Evolutionary conservation across 768 basidiomycete species (phyloP).

Genomic region (Termitomyces sp.): DNA sequence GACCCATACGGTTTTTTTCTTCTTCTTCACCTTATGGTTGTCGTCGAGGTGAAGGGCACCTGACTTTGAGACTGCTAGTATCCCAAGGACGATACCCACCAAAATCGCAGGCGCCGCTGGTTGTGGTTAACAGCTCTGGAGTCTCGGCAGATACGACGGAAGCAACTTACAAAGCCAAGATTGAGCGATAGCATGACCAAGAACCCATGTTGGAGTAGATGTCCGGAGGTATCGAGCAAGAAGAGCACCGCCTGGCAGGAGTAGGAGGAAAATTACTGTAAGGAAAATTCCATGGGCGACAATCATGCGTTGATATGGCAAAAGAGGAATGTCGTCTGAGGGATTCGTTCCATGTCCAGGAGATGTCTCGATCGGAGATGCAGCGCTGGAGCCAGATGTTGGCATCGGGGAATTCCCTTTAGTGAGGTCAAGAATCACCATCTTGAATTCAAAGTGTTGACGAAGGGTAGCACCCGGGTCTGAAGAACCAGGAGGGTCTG

Average conservation of each 20-base stretch:
- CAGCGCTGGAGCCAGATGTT: slow-evolving; percentile 15
- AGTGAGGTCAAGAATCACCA: slow-evolving; percentile 41
- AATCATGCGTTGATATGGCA: slow-evolving; percentile 42
- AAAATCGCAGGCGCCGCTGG: slow-evolving; percentile 40
- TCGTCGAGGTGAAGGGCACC: slow-evolving; percentile 34
- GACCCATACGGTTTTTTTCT: background rate
- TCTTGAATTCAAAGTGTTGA: slow-evolving; percentile 43
- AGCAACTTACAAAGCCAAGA: slow-evolving; percentile 36
- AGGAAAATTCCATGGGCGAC: slow-evolving; percentile 52
- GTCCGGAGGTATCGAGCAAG: slow-evolving; percentile 51
- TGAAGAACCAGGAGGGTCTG: slow-evolving; percentile 39
- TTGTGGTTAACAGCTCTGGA: slow-evolving; percentile 1
- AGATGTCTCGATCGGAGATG: slow-evolving; percentile 13
- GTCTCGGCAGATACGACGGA: background rate
- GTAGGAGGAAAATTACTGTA: slow-evolving; percentile 43
- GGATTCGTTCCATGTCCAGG: slow-evolving; percentile 12
- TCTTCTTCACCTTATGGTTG: slow-evolving; percentile 43
- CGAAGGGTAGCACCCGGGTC: slow-evolving; percentile 37
- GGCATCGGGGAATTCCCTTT: slow-evolving; percentile 24
- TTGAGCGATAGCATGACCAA: slow-evolving; percentile 45
- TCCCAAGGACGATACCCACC: slow-evolving; percentile 39
- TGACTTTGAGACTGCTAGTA: slow-evolving; percentile 29
- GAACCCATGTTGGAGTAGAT: slow-evolving; percentile 45
- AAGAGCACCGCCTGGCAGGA: slow-evolving; percentile 49
- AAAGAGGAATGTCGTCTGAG: slow-evolving; percentile 30